Conservation (phyloP, 208 protist genomes). For the Trichomonas vaginalis region DNA sequence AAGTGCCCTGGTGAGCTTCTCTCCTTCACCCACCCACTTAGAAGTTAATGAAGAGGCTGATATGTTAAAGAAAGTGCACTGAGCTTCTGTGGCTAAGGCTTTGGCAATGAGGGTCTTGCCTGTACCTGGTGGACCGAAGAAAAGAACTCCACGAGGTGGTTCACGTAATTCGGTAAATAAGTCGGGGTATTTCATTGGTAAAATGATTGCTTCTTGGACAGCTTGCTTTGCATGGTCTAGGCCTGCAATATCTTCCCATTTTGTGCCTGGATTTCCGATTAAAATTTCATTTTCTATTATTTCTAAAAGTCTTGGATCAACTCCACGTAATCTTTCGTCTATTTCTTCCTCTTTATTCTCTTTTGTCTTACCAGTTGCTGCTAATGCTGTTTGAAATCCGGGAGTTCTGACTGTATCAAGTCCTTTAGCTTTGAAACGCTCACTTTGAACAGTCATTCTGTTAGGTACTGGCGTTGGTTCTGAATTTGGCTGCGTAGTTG, state of each 20-base stretch:
- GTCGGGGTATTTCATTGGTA: constrained; percentile 45
- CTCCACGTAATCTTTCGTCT: not conserved
- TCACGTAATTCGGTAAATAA: constrained; percentile 41
- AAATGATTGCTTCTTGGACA: constrained; percentile 45
- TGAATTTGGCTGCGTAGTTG: no score
- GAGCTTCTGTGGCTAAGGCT: constrained; percentile 52
- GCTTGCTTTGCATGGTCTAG: constrained; percentile 38
- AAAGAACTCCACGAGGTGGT: constrained; percentile 31
- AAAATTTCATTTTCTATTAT: constrained; percentile 7
- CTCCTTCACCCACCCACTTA: constrained; percentile 58
- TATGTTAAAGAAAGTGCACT: constrained; percentile 58
- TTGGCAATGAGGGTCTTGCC: constrained; percentile 55
- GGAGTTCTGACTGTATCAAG: not conserved
- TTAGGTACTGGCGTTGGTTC: no score
- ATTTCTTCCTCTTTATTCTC: not conserved
- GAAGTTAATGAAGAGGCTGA: constrained; percentile 56
- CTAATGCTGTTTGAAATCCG: not conserved
- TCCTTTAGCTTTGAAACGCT: not conserved
- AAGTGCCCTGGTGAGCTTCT: constrained; percentile 59
- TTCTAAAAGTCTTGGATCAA: not conserved
- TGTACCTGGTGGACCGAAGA: constrained; percentile 38
- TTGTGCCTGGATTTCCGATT: not conserved
- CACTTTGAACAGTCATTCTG: no score
- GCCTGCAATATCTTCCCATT: not conserved
- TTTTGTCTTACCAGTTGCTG: not conserved